Base-by-base conservation (phyloP, 139 green algal genomes). In the Picochlorum sp. region DNA sequence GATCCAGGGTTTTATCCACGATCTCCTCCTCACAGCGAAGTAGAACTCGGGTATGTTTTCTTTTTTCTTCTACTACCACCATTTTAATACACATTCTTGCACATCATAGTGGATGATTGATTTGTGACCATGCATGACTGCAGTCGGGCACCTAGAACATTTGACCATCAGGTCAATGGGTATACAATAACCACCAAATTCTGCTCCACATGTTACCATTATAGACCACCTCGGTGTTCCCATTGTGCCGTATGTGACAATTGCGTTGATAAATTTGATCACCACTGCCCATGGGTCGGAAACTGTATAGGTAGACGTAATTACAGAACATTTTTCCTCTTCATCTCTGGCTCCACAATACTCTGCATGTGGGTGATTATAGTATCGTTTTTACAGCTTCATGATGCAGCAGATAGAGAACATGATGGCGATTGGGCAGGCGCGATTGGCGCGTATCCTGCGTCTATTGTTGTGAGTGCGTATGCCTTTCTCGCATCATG, bases 261-360 rank as follows among this genome's bases (percentile, higher is more conserved):
- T 82, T 98, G 93, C 76, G 90, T 98, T 14, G 83, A 96, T 75
- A 85, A 86, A 34, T 98, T 98, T 69, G 93, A 98, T 80, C 93
- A 98, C 78, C 91, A 98, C 72, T 98, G 93, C 75, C 93, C 93
- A 21, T 98, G 93, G 93, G 92, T 98, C 14, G 93, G 93, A 61
- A 92, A 82, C 23, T 94, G 86, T 56, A 84, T 95, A 49, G 89
- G 90, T 41, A 67, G 84, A 87, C 77, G 94, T 61, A 99, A 99
- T 82, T 98, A 98, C 81, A 82, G 93, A 52, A 88, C 82, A 64
- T 99, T 98, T 82, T 83, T 98, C 28, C 41, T 87, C 14, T 99
- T 99, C 60, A 77, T 98, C 21, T 87, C 86, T 69, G 80, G 72
- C 30, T 89, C 86, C 56, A 90, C 87, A 10, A 18, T 89, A 16